Percentiles rank a stretch among this genome's conserved stretches.
Evolutionary conservation across 2,329 filamentous ascomycete genomes (phyloP).

Genomic region (Diaporthe sp.): DNA sequence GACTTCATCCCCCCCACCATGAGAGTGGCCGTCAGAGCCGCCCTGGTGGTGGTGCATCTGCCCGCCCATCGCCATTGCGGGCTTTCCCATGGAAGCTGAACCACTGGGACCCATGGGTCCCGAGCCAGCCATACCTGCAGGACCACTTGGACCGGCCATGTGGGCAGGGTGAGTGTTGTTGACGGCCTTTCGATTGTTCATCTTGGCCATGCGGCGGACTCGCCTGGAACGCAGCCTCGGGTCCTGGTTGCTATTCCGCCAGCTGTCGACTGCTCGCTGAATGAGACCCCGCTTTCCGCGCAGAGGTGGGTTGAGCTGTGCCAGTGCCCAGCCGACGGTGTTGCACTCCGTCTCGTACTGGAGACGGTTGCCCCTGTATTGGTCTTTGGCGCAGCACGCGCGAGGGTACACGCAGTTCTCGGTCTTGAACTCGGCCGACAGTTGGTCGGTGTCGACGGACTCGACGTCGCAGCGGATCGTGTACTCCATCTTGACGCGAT

Average conservation of each 20-base stretch:
- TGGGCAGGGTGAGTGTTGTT: conserved; percentile 67
- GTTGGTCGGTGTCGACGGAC: conserved; percentile 90
- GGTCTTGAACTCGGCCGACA: conserved; percentile 91
- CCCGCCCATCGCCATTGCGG: conserved; percentile 76
- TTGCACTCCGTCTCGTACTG: conserved; percentile 99
- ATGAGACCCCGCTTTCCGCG: conserved; percentile 96
- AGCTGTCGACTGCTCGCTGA: conserved; percentile 96
- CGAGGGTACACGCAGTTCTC: conserved; percentile 99
- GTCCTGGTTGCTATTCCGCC: conserved; percentile 99
- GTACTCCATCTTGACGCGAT: conserved; percentile 99
- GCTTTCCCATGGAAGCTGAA: conserved; percentile 72
- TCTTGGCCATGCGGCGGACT: conserved; percentile 95
- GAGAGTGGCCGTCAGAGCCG: conserved; percentile 75
- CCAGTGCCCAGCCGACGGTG: conserved; percentile 98
- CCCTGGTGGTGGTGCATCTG: conserved; percentile 82
- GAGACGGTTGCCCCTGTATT: conserved; percentile 94
- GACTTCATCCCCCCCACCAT: conserved; percentile 84
- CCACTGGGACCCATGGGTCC: conserved; percentile 72
- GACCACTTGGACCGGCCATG: conserved; percentile 71
- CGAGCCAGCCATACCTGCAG: conserved; percentile 74
- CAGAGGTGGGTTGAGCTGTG: conserved; percentile 90
- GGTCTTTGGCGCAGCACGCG: conserved; percentile 93
- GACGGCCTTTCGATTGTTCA: conserved; percentile 86
- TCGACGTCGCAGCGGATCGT: conserved; percentile 98
- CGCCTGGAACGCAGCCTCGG: conserved; percentile 89